phyloP scores from a whole-genome alignment of 2,329 filamentous ascomycete genomes.

The Scleromitrula shiraiana region DNA sequence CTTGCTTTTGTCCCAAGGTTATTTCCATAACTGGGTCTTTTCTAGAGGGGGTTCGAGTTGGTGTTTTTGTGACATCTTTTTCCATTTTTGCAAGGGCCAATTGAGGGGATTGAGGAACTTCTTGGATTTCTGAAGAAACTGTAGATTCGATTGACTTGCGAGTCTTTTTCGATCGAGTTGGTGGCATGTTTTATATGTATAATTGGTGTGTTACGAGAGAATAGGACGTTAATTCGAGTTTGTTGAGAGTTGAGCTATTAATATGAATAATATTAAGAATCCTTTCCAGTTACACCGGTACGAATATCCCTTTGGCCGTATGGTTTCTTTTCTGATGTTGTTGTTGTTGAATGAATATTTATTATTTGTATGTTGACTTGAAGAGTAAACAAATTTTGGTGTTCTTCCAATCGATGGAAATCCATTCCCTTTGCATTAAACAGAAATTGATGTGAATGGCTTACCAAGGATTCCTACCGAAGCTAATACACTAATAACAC shows the following conservation, averaged over 20 bases:
- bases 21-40: constrained; percentile 50
- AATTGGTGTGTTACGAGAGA: neutral
- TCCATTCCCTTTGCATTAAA: too few relatives aligned
- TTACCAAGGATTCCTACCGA: constrained; percentile 2
- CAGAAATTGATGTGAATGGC: neutral
- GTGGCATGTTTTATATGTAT: constrained; percentile 35
- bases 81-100: constrained; percentile 32
- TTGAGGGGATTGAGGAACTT: constrained; percentile 23
- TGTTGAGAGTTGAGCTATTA: too few relatives aligned
- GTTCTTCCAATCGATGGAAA: too few relatives aligned
- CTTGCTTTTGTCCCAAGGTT: constrained; percentile 69
- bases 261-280: too few relatives aligned
- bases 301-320: too few relatives aligned
- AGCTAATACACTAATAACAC: constrained; percentile 1
- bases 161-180: constrained; percentile 36
- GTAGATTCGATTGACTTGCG: constrained; percentile 36
- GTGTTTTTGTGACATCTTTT: constrained; percentile 25
- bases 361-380: too few relatives aligned
- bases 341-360: neutral
- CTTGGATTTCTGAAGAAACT: constrained; percentile 22
- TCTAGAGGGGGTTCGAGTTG: constrained; percentile 52
- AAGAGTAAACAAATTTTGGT: neutral
- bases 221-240: too few relatives aligned
- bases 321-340: neutral
- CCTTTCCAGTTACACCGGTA: too few relatives aligned